phyloP scores from a whole-genome alignment of 2,329 filamentous ascomycete genomes.

The Diaporthe caulivora region DNA sequence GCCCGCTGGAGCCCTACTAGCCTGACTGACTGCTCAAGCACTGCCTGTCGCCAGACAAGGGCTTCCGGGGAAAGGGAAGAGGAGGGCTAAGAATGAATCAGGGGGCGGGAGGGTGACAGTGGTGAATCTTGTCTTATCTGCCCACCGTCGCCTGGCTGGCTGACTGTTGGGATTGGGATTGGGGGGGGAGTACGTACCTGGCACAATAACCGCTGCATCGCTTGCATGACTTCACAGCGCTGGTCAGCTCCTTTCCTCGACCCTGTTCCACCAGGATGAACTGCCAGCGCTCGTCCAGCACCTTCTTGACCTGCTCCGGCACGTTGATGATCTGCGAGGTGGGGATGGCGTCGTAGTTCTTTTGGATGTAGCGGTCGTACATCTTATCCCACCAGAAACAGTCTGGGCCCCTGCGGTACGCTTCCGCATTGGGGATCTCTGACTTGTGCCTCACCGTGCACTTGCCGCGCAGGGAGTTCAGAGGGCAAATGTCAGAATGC shows the following conservation, averaged over 20 bases:
- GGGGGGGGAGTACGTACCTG: constrained; percentile 69
- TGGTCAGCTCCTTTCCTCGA: constrained; percentile 93
- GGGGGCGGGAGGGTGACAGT: constrained; percentile 36
- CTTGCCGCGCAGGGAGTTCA: constrained; percentile 93
- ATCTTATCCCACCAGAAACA: constrained; percentile 98
- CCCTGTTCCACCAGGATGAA: constrained; percentile 95
- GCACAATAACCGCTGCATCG: constrained; percentile 92
- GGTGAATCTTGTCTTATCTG: constrained; percentile 2
- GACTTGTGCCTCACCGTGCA: constrained; percentile 90
- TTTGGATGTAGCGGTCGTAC: constrained; percentile 98
- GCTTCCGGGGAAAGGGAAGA: constrained; percentile 28
- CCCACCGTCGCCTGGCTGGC: background rate
- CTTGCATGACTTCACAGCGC: constrained; percentile 96
- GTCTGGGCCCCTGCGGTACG: constrained; percentile 86
- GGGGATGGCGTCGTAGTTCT: constrained; percentile 96
- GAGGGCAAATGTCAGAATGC: constrained; percentile 96
- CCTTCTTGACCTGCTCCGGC: constrained; percentile 92
- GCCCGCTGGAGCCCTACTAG: constrained; percentile 26
- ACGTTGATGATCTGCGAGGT: constrained; percentile 95
- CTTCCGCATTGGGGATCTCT: constrained; percentile 85
- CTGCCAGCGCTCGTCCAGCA: constrained; percentile 95
- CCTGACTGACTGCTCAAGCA: constrained; percentile 22
- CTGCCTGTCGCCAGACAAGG: constrained; percentile 34
- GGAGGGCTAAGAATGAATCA: constrained; percentile 34
- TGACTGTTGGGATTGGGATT: constrained; percentile 1